Base-by-base conservation (phyloP, 2,329 filamentous ascomycete species). In the Pseudogymnoascus sp. region DNA sequence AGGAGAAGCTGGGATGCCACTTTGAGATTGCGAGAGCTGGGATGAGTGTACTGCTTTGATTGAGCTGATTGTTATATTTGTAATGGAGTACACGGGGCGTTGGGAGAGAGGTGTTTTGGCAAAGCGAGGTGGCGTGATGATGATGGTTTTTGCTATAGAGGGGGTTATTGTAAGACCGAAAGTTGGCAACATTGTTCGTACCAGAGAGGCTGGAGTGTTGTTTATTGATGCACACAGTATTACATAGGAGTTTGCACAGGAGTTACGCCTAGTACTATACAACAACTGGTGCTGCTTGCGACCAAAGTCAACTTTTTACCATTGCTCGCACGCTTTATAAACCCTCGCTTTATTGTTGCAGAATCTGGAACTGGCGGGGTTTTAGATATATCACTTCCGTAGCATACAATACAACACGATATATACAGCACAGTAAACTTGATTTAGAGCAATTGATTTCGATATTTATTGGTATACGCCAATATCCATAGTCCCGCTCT, bases 11-110 rank as follows among this genome's bases (percentile, higher is more conserved):
- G 59, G 93, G 93, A 0, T 96, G 91, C 73, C 85, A 89, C 68
- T 97, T 96, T 75, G 77, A 89, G 36, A 80, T 96, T 56, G 88
- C 90, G 11, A 78, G 80, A 68, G 78, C 82, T 60, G 90, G 90
- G 3, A 84, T 89, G 74, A 75, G 74, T n/a, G 74, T 81, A 40
- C n/a, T 60, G 21, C 36, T 60, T 16, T 60, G 50, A 56, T 56
- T 34, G 50, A 56, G 2, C 10, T 18, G 1, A 7, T 34, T 56
- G 28, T 56, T 56, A 21, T 21, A 28, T 25, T 44, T 56, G n/a
- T 56, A 56, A 56, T 34, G 50, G n/a, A 11, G 18, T 56, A 56
- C 14, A 36, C 3, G 28, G 3, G 50, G 50, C 28, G 50, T 56
- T 56, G 50, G 50, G 28, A 23, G 50, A 5, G 5, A 14, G 14